phyloP scores from a whole-genome alignment of 2,329 filamentous ascomycete genomes.

The Ophiobolus disseminans region DNA sequence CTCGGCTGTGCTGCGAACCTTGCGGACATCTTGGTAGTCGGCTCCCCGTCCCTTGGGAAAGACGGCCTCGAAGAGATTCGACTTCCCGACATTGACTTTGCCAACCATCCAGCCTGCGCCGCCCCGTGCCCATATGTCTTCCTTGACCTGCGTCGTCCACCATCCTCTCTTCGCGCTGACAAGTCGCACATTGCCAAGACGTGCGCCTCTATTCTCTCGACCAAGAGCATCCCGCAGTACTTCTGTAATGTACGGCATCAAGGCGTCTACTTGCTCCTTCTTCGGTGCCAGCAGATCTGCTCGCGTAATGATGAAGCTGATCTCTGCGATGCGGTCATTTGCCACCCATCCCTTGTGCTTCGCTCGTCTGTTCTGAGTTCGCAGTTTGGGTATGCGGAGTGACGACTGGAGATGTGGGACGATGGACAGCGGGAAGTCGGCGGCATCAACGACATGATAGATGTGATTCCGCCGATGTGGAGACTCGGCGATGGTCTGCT shows the following conservation, averaged over 20 bases:
- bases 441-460: constrained; percentile 93
- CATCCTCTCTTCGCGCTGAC: constrained; percentile 86
- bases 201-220: constrained; percentile 68
- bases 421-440: constrained; percentile 94
- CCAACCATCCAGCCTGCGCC: constrained; percentile 95
- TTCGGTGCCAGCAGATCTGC: constrained; percentile 84
- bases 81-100: constrained; percentile 98
- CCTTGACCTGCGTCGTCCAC: constrained; percentile 89
- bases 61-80: constrained; percentile 83
- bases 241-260: constrained; percentile 85
- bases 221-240: constrained; percentile 81
- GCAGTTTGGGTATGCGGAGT: constrained; percentile 74
- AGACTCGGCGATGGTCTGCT: constrained; percentile 84
- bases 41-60: constrained; percentile 72
- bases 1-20: constrained; percentile 43
- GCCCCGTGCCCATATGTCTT: constrained; percentile 82
- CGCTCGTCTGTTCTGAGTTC: constrained; percentile 81
- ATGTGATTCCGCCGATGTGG: constrained; percentile 91
- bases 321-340: constrained; percentile 71
- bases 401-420: constrained; percentile 76
- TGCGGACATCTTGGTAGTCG: constrained; percentile 46
- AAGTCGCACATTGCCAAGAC: constrained; percentile 85
- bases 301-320: constrained; percentile 91
- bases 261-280: constrained; percentile 80
- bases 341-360: constrained; percentile 69